A percentile compares a stretch with the other conserved stretches of the same genome.
Conservation (phyloP, 108 stramenopile species). For the Cyclotella cryptica region DNA sequence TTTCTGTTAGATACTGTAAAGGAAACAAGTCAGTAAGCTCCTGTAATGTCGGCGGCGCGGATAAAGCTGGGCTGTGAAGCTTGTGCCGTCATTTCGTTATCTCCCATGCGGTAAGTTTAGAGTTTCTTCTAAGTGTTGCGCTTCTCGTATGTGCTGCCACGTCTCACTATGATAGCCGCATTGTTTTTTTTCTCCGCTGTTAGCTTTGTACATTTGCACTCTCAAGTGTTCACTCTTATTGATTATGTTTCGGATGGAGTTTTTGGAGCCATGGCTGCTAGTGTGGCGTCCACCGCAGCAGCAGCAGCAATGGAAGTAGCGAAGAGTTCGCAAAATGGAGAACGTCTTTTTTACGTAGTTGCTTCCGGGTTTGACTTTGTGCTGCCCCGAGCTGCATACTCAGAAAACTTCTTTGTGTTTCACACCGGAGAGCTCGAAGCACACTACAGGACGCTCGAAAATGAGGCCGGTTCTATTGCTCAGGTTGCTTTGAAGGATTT, state of each 20-base stretch:
- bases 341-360: conserved; percentile 67
- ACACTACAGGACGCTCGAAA: conserved; percentile 59
- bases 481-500: conserved; percentile 60
- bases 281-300: conserved; percentile 76
- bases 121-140: not conserved
- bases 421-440: conserved; percentile 63
- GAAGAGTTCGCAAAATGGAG: conserved; percentile 51
- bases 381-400: conserved; percentile 75
- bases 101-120: conserved; percentile 60
- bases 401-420: conserved; percentile 57
- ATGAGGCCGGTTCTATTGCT: conserved; percentile 62
- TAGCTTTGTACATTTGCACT: conserved; percentile 77
- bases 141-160: not conserved
- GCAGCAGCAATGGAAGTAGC: conserved; percentile 78
- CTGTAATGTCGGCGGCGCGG: conserved; percentile 30
- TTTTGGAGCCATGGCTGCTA: conserved; percentile 74
- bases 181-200: not conserved
- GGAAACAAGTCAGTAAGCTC: conserved; percentile 59
- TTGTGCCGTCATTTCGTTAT: conserved; percentile 70
- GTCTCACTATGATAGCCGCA: not conserved
- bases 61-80: conserved; percentile 59
- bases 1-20: conserved; percentile 69
- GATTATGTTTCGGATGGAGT: conserved; percentile 88
- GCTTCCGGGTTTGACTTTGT: conserved; percentile 81
- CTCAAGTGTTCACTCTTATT: conserved; percentile 77